Evolutionary conservation across 306 rosid species (phyloP), one percentile per base, ranked within the genome.

Genomic region (Inga leiocalycina): DNA sequence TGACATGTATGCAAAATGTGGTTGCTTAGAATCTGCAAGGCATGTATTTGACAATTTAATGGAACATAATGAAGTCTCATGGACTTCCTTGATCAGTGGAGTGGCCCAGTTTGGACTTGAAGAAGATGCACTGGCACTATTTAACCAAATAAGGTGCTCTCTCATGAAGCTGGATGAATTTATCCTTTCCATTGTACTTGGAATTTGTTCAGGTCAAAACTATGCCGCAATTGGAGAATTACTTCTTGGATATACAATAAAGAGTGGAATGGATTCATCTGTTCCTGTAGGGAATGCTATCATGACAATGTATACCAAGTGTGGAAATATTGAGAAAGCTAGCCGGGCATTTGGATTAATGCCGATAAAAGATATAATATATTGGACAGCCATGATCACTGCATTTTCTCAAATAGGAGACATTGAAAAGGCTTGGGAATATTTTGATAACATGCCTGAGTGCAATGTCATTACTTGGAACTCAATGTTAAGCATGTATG

Each of bases 1-100:
- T 37, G 93, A 93, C 61, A 89, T 91, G 97, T 91, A 93, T 78
- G 94, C 90, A 43, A 91, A 93, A 71, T 93, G 97, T 78, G 93
- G 95, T 74, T 65, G 85, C 85, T 87, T 91, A 76, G 85, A 76
- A 76, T 41, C 80, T 70, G 94, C 97, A 3, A 74, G 82, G 85
- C 80, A 46, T 65, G 88, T 91, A 70, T 93, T 91, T 85, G 80
- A 89, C 37, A 24, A 81, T 85, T 81, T 91, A 82, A 61, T 27
- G 39, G 90, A 87, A 65, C 91, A 27, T 6, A 86, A 88, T 79
- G 90, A 86, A 41, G 84, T 91, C 74, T 88, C 97, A 1, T 92
- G 97, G 97, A 92, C 93, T 79, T 88, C 92, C 82, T 85, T 89
- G 87, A 92, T 92, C 45, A 85, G 82, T 41, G 94, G 93, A 64